Evolutionary conservation across 2,329 filamentous ascomycete species (phyloP).

Genomic region (Fusarium nodosum): DNA sequence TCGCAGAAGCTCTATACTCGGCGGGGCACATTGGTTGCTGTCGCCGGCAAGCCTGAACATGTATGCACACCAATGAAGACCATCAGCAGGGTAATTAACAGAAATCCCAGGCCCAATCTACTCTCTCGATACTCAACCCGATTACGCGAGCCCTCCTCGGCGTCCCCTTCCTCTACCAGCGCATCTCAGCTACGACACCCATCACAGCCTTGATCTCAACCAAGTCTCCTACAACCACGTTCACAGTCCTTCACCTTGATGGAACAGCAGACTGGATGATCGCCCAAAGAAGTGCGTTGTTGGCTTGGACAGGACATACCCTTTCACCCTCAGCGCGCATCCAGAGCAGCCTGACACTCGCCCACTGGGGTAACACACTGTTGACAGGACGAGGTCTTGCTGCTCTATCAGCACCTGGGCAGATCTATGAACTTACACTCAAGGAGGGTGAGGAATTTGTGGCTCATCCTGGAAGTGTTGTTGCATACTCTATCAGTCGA

Average conservation of each 20-base stretch:
- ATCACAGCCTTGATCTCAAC: conserved; percentile 90
- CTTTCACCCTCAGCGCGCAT: conserved; percentile 81
- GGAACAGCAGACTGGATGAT: conserved; percentile 97
- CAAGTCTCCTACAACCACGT: conserved; percentile 86
- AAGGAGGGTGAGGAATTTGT: conserved; percentile 89
- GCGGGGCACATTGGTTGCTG: conserved; percentile 88
- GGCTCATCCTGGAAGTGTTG: conserved; percentile 89
- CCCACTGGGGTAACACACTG: conserved; percentile 92
- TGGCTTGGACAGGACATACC: conserved; percentile 97
- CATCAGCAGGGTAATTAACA: conserved; percentile 11
- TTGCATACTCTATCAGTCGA: conserved; percentile 86
- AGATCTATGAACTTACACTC: conserved; percentile 88
- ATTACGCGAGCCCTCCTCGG: conserved; percentile 83
- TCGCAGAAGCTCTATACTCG: conserved; percentile 95
- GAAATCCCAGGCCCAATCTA: conserved; percentile 79
- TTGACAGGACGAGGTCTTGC: conserved; percentile 89
- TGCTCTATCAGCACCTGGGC: conserved; percentile 86
- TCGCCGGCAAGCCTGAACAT: conserved; percentile 92
- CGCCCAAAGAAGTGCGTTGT: conserved; percentile 84
- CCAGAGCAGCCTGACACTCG: conserved; percentile 79
- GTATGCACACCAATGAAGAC: conserved; percentile 59
- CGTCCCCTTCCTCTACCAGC: conserved; percentile 95
- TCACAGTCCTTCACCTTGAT: conserved; percentile 89
- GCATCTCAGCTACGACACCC: conserved; percentile 87
- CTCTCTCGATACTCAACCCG: conserved; percentile 87